These are phyloP conservation scores for Eucalyptus sp. DNA, from an alignment of 345 rosid genomes.

Conservation along the genomic window DNA sequence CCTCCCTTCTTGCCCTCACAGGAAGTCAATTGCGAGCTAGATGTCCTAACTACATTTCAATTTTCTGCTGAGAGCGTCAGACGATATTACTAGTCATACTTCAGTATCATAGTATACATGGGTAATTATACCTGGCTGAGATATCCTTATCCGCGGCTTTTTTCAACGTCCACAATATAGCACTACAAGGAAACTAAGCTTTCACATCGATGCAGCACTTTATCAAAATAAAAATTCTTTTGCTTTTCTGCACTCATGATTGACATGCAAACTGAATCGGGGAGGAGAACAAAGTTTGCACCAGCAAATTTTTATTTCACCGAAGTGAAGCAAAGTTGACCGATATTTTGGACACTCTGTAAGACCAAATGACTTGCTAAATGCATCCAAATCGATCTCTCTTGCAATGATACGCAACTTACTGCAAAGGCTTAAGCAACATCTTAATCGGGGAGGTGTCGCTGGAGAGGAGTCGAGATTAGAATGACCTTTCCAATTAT, in stretches of 20 bases:
- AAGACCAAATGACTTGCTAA: neutral
- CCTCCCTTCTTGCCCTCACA: neutral
- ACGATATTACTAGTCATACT: neutral
- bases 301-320: neutral
- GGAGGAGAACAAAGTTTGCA: neutral
- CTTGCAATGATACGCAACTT: neutral
- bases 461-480: neutral
- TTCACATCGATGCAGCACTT: neutral
- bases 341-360: neutral
- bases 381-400: neutral
- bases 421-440: neutral
- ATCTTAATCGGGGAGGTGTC: neutral
- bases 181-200: neutral
- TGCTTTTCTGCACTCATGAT: neutral
- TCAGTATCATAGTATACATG: neutral
- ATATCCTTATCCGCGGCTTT: neutral
- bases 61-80: neutral
- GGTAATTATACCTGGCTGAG: neutral
- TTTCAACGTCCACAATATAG: neutral
- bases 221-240: neutral
- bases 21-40: neutral
- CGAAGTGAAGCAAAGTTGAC: neutral
- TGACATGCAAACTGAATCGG: neutral
- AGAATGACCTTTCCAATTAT: neutral
- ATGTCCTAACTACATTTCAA: neutral